Percentiles rank a stretch among this genome's conserved stretches.
Conservation (phyloP, 768 basidiomycete genomes). For the Boletus vermiculosoides region DNA sequence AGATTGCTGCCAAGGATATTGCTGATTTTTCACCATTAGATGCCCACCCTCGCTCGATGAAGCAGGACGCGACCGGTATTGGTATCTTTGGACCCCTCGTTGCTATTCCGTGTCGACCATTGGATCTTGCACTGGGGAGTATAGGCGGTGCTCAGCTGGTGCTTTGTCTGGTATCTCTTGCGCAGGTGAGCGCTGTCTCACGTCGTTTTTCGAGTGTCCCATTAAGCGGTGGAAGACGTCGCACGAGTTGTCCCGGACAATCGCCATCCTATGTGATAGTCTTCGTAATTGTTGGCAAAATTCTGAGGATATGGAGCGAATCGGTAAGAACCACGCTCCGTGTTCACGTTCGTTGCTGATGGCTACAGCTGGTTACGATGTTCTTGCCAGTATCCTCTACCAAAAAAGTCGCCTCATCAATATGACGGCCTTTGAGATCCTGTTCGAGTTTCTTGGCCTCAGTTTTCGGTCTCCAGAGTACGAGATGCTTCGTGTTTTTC, state of each 20-base stretch:
- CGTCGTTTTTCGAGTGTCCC: background rate
- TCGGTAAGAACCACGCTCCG: conserved; percentile 54
- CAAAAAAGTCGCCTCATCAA: conserved; percentile 74
- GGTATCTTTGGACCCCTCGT: conserved; percentile 51
- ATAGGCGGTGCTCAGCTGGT: conserved; percentile 79
- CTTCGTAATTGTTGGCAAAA: conserved; percentile 87
- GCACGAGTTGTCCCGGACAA: conserved; percentile 71
- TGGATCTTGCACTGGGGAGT: conserved; percentile 78
- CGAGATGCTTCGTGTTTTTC: conserved; percentile 22
- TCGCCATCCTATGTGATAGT: conserved; percentile 73
- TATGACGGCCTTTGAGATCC: conserved; percentile 72
- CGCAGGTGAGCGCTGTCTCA: conserved; percentile 48
- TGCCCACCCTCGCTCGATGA: background rate
- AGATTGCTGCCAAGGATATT: conserved; percentile 33
- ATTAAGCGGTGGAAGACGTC: conserved; percentile 47
- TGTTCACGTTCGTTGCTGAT: conserved; percentile 4
- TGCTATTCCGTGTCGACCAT: conserved; percentile 54
- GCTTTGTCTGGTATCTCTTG: conserved; percentile 72
- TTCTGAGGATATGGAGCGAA: conserved; percentile 90
- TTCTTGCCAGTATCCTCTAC: conserved; percentile 71
- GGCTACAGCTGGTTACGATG: conserved; percentile 78
- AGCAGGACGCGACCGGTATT: background rate
- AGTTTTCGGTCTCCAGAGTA: conserved; percentile 82
- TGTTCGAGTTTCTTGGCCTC: conserved; percentile 86
- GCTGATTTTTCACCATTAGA: conserved; percentile 15